Percentiles rank a stretch among this genome's conserved stretches.
phyloP scores from a whole-genome alignment of 768 basidiomycete species.

The Lentinula raphanica region DNA sequence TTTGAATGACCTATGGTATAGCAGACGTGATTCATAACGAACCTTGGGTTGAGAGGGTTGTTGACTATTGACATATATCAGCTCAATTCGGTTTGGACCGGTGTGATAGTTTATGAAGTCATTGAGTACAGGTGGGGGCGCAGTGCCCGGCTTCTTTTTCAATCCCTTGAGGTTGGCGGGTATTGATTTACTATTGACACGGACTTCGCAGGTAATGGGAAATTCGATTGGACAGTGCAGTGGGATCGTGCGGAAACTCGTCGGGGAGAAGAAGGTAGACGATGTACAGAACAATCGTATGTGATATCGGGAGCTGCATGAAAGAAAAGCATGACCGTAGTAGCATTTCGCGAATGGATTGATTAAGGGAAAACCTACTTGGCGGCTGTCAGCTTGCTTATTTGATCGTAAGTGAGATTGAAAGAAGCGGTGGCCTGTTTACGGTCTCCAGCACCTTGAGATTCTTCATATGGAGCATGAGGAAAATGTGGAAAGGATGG shows the following conservation, averaged over 20 bases:
- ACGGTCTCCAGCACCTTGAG: conserved; percentile 72
- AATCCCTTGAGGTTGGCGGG: conserved; percentile 80
- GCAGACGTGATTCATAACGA: conserved; percentile 10
- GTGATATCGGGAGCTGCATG: conserved; percentile 61
- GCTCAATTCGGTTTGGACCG: conserved; percentile 66
- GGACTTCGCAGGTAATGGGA: conserved; percentile 86
- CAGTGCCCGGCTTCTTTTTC: conserved; percentile 93
- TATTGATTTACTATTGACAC: conserved; percentile 68
- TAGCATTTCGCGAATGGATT: background rate
- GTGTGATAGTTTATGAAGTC: conserved; percentile 35
- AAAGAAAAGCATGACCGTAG: conserved; percentile 6
- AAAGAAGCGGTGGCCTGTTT: conserved; percentile 59
- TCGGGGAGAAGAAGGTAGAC: conserved; percentile 59
- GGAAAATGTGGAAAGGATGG: conserved; percentile 6
- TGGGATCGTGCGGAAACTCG: conserved; percentile 46
- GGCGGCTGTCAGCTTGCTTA: conserved; percentile 50
- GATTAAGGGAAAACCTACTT: conserved; percentile 36
- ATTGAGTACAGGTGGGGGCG: conserved; percentile 76
- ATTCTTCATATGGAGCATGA: conserved; percentile 43
- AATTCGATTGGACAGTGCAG: conserved; percentile 81
- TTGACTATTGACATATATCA: conserved; percentile 88
- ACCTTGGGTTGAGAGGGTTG: conserved; percentile 74
- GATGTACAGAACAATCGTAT: conserved; percentile 88
- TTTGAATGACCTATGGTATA: background rate
- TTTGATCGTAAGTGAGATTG: conserved; percentile 60